A percentile compares a stretch with the other conserved stretches of the same genome.
These are phyloP conservation scores for Favolaschia claudopus DNA, from an alignment of 768 basidiomycete genomes.

Conservation along the genomic window DNA sequence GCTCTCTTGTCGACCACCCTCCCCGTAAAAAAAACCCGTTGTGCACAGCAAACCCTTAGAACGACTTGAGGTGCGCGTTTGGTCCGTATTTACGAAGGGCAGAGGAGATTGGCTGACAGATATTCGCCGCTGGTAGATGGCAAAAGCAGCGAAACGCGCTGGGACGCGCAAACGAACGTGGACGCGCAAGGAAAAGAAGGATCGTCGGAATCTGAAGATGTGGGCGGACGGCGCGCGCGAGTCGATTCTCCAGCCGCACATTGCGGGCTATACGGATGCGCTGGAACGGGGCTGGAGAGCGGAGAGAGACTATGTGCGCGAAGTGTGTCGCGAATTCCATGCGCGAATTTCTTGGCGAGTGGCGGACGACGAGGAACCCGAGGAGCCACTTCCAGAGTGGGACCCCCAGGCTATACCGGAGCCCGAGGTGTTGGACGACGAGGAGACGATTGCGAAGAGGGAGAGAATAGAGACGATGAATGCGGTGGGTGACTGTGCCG, in stretches of 20 bases:
- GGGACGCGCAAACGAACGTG: background rate
- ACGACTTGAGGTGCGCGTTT: no score
- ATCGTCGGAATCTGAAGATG: background rate
- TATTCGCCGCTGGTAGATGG: no score
- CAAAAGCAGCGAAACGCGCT: no score
- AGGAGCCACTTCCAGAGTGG: background rate
- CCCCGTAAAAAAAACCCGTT: no score
- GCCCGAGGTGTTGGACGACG: background rate
- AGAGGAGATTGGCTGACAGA: no score
- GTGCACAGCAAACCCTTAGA: no score
- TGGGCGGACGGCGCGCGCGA: conserved; percentile 7
- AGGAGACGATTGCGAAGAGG: conserved; percentile 2
- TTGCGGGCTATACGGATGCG: conserved; percentile 1
- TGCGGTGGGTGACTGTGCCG: no score
- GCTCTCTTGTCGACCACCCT: no score
- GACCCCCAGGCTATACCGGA: background rate
- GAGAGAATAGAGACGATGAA: background rate
- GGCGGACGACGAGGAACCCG: conserved; percentile 4
- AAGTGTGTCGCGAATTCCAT: no score
- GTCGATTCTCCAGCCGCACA: background rate
- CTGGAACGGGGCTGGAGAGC: background rate
- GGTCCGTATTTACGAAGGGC: no score
- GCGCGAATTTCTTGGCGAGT: no score
- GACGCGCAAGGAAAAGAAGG: background rate
- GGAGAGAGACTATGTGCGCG: background rate